Base-by-base conservation (phyloP, 305 asterid species). In the Fraxinus dipetala region DNA sequence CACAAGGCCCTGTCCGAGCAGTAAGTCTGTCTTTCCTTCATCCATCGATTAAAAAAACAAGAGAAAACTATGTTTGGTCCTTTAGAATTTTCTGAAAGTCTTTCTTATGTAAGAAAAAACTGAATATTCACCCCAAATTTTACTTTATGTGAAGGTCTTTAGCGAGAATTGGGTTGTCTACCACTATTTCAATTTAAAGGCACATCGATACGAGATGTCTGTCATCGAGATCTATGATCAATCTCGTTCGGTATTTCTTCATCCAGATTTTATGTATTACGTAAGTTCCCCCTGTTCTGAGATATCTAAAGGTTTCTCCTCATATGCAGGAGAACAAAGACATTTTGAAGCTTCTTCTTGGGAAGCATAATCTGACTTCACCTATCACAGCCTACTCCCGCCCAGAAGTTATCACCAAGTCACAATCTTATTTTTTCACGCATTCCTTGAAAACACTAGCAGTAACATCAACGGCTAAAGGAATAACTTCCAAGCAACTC, bases 91-190 rank as follows among this genome's bases (percentile, higher is more conserved):
- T 32, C 8, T 56, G 28, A 48, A 43, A 20, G 9, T 67, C 82
- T 72, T 74, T 78, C 48, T 69, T 70, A 70, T 31, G 18, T 28
- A 13, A 45, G 51, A 38, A n/a, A 67, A 36, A 72, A 82, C 79
- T 81, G 51, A 45, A 20, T 36, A 63, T 76, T 80, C 82, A 75
- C 80, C 67, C 51, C 79, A 32, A 9, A 16, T n/a, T 78, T 82
- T 38, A 56, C 70, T 74, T 78, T 86, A 59, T 85, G 45, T 87
- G 84, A 84, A 96, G 99, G 97, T 94, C 83, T 88, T 92, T 81
- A 91, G 98, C 70, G 98, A 96, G 95, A 94, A 96, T 87, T 96
- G 99, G 99, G 87, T 96, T 74, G 93, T 94, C 85, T 96, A 96
- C 88, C 99, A 96, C 91, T 96, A 92, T 93, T 94, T 96, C 89